These are phyloP conservation scores for Bretschneidera sinensis DNA, from an alignment of 345 rosid species.

Conservation along the genomic window DNA sequence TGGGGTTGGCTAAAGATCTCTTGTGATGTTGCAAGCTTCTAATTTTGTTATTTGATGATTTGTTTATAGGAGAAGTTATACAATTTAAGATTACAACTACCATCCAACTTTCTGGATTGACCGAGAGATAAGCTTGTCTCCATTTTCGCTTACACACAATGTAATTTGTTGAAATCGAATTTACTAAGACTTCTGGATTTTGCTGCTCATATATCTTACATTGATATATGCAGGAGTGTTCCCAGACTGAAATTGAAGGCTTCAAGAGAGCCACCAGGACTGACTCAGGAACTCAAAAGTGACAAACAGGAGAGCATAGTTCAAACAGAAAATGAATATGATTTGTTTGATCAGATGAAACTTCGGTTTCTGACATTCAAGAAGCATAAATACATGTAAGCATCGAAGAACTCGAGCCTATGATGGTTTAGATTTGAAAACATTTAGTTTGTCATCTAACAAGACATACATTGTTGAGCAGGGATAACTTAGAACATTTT, in stretches of 20 bases:
- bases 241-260: conserved; percentile 32
- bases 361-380: conserved; percentile 65
- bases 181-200: conserved; percentile 9
- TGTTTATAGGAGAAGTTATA: conserved; percentile 21
- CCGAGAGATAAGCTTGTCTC: conserved; percentile 20
- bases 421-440: conserved; percentile 11
- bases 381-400: conserved; percentile 69
- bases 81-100: conserved; percentile 18
- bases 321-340: conserved; percentile 29
- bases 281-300: conserved; percentile 31
- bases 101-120: conserved; percentile 22
- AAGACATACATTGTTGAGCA: conserved; percentile 28
- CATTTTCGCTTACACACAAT: neutral
- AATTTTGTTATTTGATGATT: conserved; percentile 14
- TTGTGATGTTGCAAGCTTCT: conserved; percentile 6
- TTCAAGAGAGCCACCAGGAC: conserved; percentile 29
- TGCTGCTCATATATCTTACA: conserved; percentile 11
- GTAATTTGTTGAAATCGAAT: neutral
- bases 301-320: conserved; percentile 25
- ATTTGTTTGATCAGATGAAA: conserved; percentile 55
- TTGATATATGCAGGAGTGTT: conserved; percentile 33
- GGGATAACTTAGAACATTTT: conserved; percentile 68
- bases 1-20: conserved; percentile 10
- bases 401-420: conserved; percentile 2
- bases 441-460: conserved; percentile 11